A percentile compares a stretch with the other conserved stretches of the same genome.
phyloP scores from a whole-genome alignment of 371 early-diverging fungal species.

The Dentiscutata heterogama region DNA sequence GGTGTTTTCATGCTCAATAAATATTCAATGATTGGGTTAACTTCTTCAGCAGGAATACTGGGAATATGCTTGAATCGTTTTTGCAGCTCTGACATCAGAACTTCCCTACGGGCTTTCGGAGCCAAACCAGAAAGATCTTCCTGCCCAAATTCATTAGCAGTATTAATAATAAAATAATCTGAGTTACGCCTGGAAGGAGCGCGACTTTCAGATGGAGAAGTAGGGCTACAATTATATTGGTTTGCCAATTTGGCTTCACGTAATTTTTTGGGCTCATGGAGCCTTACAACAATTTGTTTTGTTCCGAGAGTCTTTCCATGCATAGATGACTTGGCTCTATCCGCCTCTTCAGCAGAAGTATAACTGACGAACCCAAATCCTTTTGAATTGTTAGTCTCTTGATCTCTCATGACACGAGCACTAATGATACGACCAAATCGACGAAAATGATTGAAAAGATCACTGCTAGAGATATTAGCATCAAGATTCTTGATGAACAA shows the following conservation, averaged over 20 bases:
- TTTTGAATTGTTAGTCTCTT: constrained; percentile 79
- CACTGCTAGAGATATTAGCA: constrained; percentile 58
- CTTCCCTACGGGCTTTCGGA: constrained; percentile 42
- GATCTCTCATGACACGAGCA: constrained; percentile 84
- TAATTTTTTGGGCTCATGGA: constrained; percentile 44
- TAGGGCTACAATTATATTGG: not conserved
- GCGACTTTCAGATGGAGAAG: constrained; percentile 39
- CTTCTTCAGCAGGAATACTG: constrained; percentile 37
- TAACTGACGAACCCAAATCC: constrained; percentile 92
- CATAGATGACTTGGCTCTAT: constrained; percentile 87
- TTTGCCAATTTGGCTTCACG: constrained; percentile 42
- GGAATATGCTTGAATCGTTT: constrained; percentile 42
- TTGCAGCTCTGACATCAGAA: constrained; percentile 44
- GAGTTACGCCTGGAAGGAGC: constrained; percentile 43
- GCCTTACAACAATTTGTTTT: constrained; percentile 70
- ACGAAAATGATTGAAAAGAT: constrained; percentile 60
- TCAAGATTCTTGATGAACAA: constrained; percentile 68
- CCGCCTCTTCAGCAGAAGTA: constrained; percentile 84
- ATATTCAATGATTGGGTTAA: constrained; percentile 39
- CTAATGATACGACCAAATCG: constrained; percentile 63
- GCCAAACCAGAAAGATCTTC: constrained; percentile 37
- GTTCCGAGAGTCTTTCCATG: constrained; percentile 93
- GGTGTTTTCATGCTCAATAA: constrained; percentile 19
- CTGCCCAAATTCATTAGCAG: constrained; percentile 41
- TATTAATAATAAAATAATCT: constrained; percentile 24